Percentiles rank a stretch among this genome's conserved stretches.
Evolutionary conservation across 306 rosid genomes (phyloP).

Genomic region (Acacia acuminata): DNA sequence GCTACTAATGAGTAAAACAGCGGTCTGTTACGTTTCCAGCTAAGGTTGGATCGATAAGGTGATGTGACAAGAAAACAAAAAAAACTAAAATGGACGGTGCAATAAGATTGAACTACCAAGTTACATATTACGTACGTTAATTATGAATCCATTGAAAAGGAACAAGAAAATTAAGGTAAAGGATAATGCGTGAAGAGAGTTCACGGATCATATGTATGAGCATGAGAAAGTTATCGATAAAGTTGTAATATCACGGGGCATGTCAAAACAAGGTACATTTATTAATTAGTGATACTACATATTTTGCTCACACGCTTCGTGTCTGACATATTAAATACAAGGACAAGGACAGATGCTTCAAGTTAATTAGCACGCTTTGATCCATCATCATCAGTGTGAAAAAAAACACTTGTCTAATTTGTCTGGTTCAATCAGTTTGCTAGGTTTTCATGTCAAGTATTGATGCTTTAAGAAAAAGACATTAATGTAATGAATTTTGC

Average conservation of each 20-base stretch:
- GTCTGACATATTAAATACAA: neutral
- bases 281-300: neutral
- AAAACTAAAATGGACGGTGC: neutral
- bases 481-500: neutral
- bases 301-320: neutral
- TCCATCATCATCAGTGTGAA: neutral
- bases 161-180: neutral
- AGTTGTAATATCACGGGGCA: conserved; percentile 25
- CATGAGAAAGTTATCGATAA: conserved; percentile 26
- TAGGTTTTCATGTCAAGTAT: neutral
- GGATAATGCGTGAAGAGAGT: conserved; percentile 24
- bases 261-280: conserved; percentile 29
- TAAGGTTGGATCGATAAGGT: neutral
- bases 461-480: neutral
- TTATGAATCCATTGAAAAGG: neutral
- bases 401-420: neutral
- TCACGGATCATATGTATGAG: conserved; percentile 31
- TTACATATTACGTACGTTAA: neutral
- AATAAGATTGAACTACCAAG: neutral
- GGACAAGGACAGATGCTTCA: neutral
- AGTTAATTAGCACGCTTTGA: neutral
- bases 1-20: neutral
- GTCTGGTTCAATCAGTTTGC: neutral
- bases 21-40: neutral
- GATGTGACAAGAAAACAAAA: neutral